Conservation (phyloP, 1,284 basidiomycete species). For the Cutaneotrichosporon daszewskae region DNA sequence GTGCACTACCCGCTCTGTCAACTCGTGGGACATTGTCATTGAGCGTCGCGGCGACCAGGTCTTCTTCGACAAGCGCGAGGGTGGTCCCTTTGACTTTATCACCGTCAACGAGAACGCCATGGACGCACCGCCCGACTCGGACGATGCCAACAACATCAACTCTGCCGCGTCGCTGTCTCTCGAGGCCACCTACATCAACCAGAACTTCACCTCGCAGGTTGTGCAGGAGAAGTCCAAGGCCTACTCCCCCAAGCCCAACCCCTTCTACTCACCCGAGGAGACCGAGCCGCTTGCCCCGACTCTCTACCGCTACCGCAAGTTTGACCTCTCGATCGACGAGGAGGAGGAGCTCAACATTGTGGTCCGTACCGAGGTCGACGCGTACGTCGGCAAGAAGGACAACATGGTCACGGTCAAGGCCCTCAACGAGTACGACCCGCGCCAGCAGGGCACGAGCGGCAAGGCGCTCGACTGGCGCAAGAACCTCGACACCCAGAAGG, state of each 20-base stretch:
- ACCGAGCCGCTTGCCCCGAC: conserved; percentile 91
- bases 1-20: conserved; percentile 90
- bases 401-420: conserved; percentile 82
- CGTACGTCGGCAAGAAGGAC: conserved; percentile 61
- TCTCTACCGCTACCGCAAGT: conserved; percentile 93
- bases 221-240: conserved; percentile 61
- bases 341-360: conserved; percentile 80
- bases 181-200: conserved; percentile 98
- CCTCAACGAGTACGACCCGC: conserved; percentile 95
- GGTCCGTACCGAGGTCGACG: conserved; percentile 94
- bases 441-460: conserved; percentile 61
- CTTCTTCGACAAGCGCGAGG: conserved; percentile 97
- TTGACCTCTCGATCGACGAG: conserved; percentile 87
- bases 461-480: conserved; percentile 90
- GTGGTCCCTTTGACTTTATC: conserved; percentile 91
- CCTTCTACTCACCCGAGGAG: conserved; percentile 92
- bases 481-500: conserved; percentile 91
- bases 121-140: conserved; percentile 85
- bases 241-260: conserved; percentile 74
- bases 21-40: conserved; percentile 98
- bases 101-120: conserved; percentile 98
- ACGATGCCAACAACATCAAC: conserved; percentile 72
- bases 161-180: conserved; percentile 87
- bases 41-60: conserved; percentile 87
- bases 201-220: conserved; percentile 96